A percentile compares a stretch with the other conserved stretches of the same genome.
phyloP scores from a whole-genome alignment of 495 filamentous ascomycete genomes.

The Hypomontagnella submonticulosa region DNA sequence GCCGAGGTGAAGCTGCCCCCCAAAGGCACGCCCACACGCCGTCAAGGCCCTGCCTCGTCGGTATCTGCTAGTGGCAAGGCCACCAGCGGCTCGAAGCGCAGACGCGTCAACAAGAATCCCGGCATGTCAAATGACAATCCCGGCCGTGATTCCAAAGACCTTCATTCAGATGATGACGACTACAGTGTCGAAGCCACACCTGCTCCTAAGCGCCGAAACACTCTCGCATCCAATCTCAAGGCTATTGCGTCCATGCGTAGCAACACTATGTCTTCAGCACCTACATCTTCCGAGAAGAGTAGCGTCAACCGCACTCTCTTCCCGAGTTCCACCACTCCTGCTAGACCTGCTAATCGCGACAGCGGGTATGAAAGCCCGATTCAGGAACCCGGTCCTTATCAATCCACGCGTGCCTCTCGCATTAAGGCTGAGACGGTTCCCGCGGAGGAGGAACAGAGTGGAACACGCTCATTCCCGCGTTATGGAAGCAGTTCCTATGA shows the following conservation, averaged over 20 bases:
- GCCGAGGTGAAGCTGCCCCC: conserved; percentile 21
- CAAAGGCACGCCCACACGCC: background rate
- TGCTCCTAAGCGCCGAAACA: conserved; percentile 30
- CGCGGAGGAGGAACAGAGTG: background rate
- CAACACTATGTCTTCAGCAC: background rate
- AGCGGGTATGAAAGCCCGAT: too few relatives aligned
- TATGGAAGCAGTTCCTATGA: background rate
- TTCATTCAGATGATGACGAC: conserved; percentile 47
- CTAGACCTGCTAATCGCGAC: too few relatives aligned
- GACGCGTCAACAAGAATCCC: conserved; percentile 34
- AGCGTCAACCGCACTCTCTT: background rate
- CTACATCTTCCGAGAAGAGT: background rate
- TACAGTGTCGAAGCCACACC: conserved; percentile 32
- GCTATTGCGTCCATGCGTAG: too few relatives aligned
- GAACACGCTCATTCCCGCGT: too few relatives aligned
- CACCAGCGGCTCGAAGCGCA: conserved; percentile 34
- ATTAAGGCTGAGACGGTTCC: conserved; percentile 22
- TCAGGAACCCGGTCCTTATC: background rate
- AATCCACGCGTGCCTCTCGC: background rate
- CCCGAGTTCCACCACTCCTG: too few relatives aligned
- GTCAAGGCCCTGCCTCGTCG: conserved; percentile 5
- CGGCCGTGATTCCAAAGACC: conserved; percentile 27
- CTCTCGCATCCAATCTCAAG: conserved; percentile 3
- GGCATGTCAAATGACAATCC: conserved; percentile 18
- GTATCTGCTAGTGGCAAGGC: conserved; percentile 12